Evolutionary conservation across 768 basidiomycete species (phyloP).

Genomic region (Myochromella boudieri): DNA sequence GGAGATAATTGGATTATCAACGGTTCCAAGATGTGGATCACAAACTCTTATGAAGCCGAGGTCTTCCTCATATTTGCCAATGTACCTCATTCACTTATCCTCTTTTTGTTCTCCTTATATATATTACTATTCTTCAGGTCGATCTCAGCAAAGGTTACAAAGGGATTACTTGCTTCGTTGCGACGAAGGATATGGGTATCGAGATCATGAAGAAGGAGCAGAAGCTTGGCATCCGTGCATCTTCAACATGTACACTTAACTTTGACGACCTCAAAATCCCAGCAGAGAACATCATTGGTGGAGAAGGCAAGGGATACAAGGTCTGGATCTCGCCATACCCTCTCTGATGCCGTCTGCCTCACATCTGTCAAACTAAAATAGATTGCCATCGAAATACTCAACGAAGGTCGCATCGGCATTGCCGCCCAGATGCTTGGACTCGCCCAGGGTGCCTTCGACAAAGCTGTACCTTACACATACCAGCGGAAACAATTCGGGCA

Average conservation of each 20-base stretch:
- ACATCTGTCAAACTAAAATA: no score
- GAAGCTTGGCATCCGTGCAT: constrained; percentile 95
- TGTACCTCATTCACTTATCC: constrained; percentile 38
- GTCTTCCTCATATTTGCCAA: constrained; percentile 95
- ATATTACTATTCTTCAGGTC: constrained; percentile 37
- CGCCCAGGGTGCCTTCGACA: constrained; percentile 95
- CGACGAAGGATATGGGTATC: constrained; percentile 95
- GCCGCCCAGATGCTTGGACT: constrained; percentile 99
- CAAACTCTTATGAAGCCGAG: constrained; percentile 90
- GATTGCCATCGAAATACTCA: constrained; percentile 95
- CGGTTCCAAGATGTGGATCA: constrained; percentile 99
- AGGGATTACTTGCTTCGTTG: constrained; percentile 97
- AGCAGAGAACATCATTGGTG: constrained; percentile 88
- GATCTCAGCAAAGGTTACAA: constrained; percentile 97
- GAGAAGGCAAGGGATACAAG: constrained; percentile 92
- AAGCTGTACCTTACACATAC: constrained; percentile 93
- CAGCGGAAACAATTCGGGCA: constrained; percentile 94
- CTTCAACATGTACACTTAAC: constrained; percentile 90
- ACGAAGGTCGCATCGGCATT: constrained; percentile 95
- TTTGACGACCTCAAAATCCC: constrained; percentile 91
- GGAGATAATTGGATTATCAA: constrained; percentile 86
- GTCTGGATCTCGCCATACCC: constrained; percentile 32
- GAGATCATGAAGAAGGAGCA: constrained; percentile 98
- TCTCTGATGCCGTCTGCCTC: no score
- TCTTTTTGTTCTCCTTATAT: not conserved